Percentiles rank a stretch among this genome's conserved stretches.
Evolutionary conservation across 1,284 basidiomycete genomes (phyloP).

Genomic region (Malassezia psittaci): DNA sequence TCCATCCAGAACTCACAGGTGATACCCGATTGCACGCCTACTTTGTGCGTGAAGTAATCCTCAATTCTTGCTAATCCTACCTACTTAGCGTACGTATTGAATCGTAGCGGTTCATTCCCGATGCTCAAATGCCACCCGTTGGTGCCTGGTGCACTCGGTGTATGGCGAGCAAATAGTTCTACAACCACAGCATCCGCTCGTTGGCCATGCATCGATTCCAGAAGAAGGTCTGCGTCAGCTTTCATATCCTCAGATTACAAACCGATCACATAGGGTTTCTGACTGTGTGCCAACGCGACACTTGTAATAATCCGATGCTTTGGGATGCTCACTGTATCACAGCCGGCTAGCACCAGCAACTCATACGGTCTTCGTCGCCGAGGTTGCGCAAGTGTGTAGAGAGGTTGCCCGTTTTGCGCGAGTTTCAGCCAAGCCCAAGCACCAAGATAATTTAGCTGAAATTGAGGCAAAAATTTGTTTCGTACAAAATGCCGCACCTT

Average conservation of each 20-base stretch:
- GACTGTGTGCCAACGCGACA: slow-evolving; percentile 11
- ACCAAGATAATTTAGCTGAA: slow-evolving; percentile 5
- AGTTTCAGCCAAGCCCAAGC: slow-evolving; percentile 19
- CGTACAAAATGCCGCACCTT: slow-evolving; percentile 15
- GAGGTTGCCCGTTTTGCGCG: slow-evolving; percentile 6
- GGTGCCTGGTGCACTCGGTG: slow-evolving; percentile 33
- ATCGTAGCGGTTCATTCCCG: slow-evolving; percentile 64
- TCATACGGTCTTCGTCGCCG: slow-evolving; percentile 16
- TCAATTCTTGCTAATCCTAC: slow-evolving; percentile 3
- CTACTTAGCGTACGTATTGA: slow-evolving; percentile 1
- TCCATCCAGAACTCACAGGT: slow-evolving; percentile 84
- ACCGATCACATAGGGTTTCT: slow-evolving; percentile 11
- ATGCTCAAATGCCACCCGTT: slow-evolving; percentile 27
- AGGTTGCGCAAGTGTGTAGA: background rate
- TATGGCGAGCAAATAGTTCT: slow-evolving; percentile 40
- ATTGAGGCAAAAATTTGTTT: slow-evolving; percentile 14
- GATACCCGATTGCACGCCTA: slow-evolving; percentile 83
- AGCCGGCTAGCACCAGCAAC: slow-evolving; percentile 9
- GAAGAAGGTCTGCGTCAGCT: background rate
- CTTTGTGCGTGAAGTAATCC: slow-evolving; percentile 53
- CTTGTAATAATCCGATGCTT: slow-evolving; percentile 2
- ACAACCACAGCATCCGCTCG: slow-evolving; percentile 19
- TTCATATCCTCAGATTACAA: background rate
- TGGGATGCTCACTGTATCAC: background rate
- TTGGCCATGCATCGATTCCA: background rate